Evolutionary conservation across 306 rosid genomes (phyloP).

Genomic region (Hippophae gyantsensis): DNA sequence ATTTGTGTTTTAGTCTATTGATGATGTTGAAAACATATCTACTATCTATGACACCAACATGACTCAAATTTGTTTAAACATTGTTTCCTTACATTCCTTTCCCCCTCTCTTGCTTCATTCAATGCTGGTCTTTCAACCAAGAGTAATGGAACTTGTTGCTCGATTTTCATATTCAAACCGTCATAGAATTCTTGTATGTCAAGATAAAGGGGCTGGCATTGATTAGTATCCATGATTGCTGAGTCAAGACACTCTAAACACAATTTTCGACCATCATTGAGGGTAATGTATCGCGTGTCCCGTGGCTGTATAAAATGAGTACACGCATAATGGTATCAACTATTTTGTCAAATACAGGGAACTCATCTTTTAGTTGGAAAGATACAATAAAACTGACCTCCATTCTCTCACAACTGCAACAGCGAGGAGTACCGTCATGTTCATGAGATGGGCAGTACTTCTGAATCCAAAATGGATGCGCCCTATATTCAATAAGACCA

Average conservation of each 20-base stretch:
- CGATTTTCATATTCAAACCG: conserved; percentile 74
- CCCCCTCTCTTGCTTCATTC: conserved; percentile 97
- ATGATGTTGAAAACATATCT: conserved; percentile 6
- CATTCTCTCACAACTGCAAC: conserved; percentile 99
- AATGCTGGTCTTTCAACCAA: conserved; percentile 96
- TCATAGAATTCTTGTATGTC: conserved; percentile 83
- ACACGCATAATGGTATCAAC: conserved; percentile 9
- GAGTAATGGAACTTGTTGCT: conserved; percentile 85
- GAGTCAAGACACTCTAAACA: conserved; percentile 93
- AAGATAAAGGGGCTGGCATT: conserved; percentile 76
- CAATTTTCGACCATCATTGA: conserved; percentile 86
- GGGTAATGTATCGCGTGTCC: conserved; percentile 57
- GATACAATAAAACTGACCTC: conserved; percentile 49
- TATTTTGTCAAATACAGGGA: conserved; percentile 7
- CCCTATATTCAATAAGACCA: conserved; percentile 99
- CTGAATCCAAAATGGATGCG: conserved; percentile 98
- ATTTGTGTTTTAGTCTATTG: background rate
- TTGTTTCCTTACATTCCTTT: conserved; percentile 63
- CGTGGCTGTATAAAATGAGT: conserved; percentile 45
- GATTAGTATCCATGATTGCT: conserved; percentile 76
- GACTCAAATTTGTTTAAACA: conserved; percentile 16
- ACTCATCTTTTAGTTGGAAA: background rate
- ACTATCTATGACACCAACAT: conserved; percentile 3
- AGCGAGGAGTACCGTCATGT: conserved; percentile 84
- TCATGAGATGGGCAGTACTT: conserved; percentile 96